Percentiles rank a stretch among this genome's conserved stretches.
Evolutionary conservation across 495 filamentous ascomycete species (phyloP).

Genomic region (Penicillium malachiteum): DNA sequence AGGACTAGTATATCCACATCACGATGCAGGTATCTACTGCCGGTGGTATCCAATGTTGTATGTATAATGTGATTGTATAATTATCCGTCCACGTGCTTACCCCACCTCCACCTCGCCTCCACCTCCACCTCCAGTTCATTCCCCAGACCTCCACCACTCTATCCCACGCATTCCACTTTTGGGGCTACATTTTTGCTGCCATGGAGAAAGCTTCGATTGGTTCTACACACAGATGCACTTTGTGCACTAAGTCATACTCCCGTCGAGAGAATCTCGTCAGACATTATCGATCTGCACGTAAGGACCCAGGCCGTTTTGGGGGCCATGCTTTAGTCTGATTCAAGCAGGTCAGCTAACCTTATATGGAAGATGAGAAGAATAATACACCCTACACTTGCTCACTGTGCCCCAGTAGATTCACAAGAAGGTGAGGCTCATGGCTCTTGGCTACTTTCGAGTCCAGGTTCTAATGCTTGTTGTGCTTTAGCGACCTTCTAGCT

Average conservation of each 20-base stretch:
- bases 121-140: conserved; percentile 1
- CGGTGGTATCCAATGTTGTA: too few species aligned
- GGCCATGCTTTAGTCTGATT: background rate
- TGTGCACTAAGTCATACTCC: conserved; percentile 7
- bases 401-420: conserved; percentile 4
- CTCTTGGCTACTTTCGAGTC: background rate
- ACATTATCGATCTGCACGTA: conserved; percentile 4
- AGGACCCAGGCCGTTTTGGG: background rate
- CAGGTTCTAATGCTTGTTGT: background rate
- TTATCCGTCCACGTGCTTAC: background rate
- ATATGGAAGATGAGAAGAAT: conserved; percentile 4
- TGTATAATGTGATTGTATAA: too few species aligned
- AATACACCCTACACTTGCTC: conserved; percentile 5
- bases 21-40: too few species aligned
- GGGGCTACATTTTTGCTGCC: background rate
- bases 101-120: background rate
- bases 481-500: background rate
- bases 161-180: background rate
- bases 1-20: too few species aligned
- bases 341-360: background rate
- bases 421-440: background rate
- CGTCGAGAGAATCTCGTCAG: conserved; percentile 12
- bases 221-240: conserved; percentile 3
- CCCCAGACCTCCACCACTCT: background rate
- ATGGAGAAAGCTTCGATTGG: background rate